Conservation (phyloP, 169 alveolate species). For the Plasmodium billcollinsi region DNA sequence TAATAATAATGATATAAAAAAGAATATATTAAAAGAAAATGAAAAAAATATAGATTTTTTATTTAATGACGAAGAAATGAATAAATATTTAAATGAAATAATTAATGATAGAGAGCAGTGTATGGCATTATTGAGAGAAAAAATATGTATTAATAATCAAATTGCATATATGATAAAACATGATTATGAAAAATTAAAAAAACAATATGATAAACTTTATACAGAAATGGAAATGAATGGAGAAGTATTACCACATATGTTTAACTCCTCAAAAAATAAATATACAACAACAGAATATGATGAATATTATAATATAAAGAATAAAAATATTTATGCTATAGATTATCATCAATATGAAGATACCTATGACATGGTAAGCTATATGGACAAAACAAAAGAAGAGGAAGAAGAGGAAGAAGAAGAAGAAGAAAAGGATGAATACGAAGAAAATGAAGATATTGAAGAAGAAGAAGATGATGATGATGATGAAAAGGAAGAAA, state of each 20-base stretch:
- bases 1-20: too few relatives aligned
- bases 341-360: constrained; percentile 20
- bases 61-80: constrained; percentile 26
- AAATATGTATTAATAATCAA: constrained; percentile 83
- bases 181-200: constrained; percentile 83
- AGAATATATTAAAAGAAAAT: background rate
- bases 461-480: too few relatives aligned
- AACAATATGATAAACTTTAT: constrained; percentile 80
- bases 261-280: constrained; percentile 10
- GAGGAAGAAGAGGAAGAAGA: constrained; percentile 22
- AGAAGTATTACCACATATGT: constrained; percentile 77
- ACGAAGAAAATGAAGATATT: too few relatives aligned
- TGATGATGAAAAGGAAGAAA: too few relatives aligned
- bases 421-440: too few relatives aligned
- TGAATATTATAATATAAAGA: constrained; percentile 3
- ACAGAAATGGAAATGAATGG: constrained; percentile 86
- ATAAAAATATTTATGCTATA: background rate
- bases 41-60: background rate
- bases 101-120: constrained; percentile 79
- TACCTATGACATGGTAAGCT: background rate
- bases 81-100: constrained; percentile 39
- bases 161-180: constrained; percentile 82
- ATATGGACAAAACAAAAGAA: constrained; percentile 19
- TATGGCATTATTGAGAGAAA: constrained; percentile 80
- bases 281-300: constrained; percentile 9